Base-by-base conservation (phyloP, 192 early-diverging fungal species). In the Entomortierella chlamydospora region DNA sequence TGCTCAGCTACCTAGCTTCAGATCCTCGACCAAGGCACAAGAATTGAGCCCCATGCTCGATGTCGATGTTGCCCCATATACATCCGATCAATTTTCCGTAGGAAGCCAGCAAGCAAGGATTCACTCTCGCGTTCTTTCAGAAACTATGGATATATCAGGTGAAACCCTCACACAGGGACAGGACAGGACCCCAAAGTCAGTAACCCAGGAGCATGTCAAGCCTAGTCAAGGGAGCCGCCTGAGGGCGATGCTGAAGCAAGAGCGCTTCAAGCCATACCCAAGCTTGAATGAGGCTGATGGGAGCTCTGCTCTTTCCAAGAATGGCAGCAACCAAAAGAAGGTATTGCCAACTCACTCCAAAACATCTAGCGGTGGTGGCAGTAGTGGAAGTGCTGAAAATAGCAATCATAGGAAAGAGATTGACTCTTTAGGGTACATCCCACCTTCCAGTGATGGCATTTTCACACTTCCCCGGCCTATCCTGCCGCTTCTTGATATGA, bases 381-480 rank as follows among this genome's bases (percentile, higher is more conserved):
- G 10, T 37, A 37, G 34, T 10, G 34, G 34, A 37, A 10, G 10
- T 37, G 52, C 9, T 11, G 28, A 33, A 55, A 25, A 30, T 26
- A 57, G 28, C 31, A 6, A 18, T 11, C 37, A 59, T 20, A 39
- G 23, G 20, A 59, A 59, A 18, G 39, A 23, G 6, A 42, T 0
- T 5, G 42, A 49, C 2, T 2, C 20, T 45, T n/a, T 22, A 0
- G 49, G 49, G 18, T 59, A 30, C 18, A 37, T 42, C 13, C n/a
- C 47, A 23, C 66, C 66, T 51, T 58, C 57, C 9, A 22, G 17
- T 8, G 54, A 29, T 18, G 58, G 26, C 3, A 41, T 60, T 20
- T 60, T 41, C 18, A 60, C 67, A 33, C 49, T 69, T 18, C 67
- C 67, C 9, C 49, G 67, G 9, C 67, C 67, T 6, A 30, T 20